phyloP scores from a whole-genome alignment of 139 green algal species.

The Tetraselmis chui region DNA sequence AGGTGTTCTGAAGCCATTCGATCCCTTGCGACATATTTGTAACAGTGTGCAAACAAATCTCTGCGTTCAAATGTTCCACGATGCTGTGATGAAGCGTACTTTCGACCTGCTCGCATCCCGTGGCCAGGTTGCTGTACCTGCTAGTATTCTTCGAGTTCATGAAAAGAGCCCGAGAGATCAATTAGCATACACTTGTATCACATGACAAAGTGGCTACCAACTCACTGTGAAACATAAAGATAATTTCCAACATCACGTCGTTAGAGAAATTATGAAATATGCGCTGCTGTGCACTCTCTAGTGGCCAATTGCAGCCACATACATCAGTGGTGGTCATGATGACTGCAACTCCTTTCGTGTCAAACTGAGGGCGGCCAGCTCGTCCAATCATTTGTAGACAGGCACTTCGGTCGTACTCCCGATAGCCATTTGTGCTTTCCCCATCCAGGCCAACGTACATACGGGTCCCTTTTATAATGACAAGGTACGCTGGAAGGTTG shows the following conservation, averaged over 20 bases:
- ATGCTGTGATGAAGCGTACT: slow-evolving; percentile 48
- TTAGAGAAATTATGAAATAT: no score
- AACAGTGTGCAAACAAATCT: slow-evolving; percentile 65
- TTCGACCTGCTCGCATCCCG: slow-evolving; percentile 50
- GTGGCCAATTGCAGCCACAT: not conserved
- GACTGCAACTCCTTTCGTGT: slow-evolving; percentile 78
- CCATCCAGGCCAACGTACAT: slow-evolving; percentile 35
- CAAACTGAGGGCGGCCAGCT: slow-evolving; percentile 89
- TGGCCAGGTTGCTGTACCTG: slow-evolving; percentile 24
- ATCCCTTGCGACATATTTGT: slow-evolving; percentile 49
- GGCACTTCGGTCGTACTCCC: slow-evolving; percentile 78
- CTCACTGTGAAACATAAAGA: not conserved
- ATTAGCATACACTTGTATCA: not conserved
- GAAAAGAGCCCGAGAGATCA: not conserved
- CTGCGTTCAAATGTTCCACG: slow-evolving; percentile 72
- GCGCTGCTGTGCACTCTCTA: no score
- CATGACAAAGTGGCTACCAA: not conserved
- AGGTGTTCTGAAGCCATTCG: slow-evolving; percentile 74
- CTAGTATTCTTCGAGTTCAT: not conserved
- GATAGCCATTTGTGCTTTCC: slow-evolving; percentile 47
- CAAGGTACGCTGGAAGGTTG: slow-evolving; percentile 90
- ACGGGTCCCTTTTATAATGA: slow-evolving; percentile 80
- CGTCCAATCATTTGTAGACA: slow-evolving; percentile 80
- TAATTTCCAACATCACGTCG: no score
- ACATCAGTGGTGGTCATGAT: slow-evolving; percentile 82